A percentile compares a stretch with the other conserved stretches of the same genome.
Conservation (phyloP, 441 rosid species). For the Populus hybrid region DNA sequence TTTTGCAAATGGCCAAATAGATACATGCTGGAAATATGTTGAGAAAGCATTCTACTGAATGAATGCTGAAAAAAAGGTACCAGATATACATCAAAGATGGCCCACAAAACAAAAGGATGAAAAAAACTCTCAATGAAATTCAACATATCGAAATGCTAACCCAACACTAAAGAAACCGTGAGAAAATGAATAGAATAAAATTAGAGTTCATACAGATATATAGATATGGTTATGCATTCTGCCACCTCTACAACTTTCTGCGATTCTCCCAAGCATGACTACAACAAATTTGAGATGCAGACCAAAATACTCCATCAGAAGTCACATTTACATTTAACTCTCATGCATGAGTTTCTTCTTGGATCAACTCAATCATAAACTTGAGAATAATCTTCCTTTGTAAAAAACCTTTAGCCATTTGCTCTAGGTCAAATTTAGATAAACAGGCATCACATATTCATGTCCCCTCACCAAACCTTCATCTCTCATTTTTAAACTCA, state of each 20-base stretch:
- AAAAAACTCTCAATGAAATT: neutral
- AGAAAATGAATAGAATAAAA: no score
- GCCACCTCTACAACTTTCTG: neutral
- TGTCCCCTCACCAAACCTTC: neutral
- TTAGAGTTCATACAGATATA: neutral
- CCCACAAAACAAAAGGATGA: neutral
- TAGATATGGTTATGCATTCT: neutral
- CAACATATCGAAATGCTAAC: neutral
- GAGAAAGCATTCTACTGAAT: constrained; percentile 1
- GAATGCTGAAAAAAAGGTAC: neutral
- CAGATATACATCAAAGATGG: neutral
- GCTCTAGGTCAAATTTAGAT: neutral
- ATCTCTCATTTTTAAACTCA: neutral
- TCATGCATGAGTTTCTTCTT: neutral
- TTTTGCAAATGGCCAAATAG: neutral
- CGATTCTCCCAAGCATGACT: neutral
- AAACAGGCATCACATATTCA: neutral
- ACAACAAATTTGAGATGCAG: neutral
- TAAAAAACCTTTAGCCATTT: neutral
- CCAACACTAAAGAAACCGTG: neutral
- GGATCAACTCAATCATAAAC: neutral
- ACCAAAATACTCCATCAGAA: neutral
- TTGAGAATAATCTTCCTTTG: neutral
- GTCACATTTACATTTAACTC: neutral
- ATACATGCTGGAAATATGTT: neutral